Conservation (phyloP, 2,329 filamentous ascomycete species). For the Mycogone perniciosa region DNA sequence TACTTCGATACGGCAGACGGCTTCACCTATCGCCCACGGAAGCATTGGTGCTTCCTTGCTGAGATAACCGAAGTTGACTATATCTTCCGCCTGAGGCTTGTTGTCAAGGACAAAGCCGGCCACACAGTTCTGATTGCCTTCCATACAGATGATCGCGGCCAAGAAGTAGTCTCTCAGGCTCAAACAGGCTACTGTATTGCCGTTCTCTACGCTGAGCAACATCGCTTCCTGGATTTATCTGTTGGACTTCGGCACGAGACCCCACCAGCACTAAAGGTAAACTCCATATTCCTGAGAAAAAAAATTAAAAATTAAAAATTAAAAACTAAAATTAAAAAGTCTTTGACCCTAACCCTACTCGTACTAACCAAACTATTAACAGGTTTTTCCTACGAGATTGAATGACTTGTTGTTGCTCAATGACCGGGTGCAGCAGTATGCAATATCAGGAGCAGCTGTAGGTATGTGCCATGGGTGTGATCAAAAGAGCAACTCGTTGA, state of each 20-base stretch:
- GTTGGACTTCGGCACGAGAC: slow-evolving; percentile 8
- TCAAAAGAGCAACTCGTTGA: neutral
- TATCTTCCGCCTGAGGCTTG: neutral
- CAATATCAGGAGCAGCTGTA: neutral
- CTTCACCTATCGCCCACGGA: neutral
- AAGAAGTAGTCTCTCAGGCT: neutral
- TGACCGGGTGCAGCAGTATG: slow-evolving; percentile 10
- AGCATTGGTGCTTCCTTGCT: slow-evolving; percentile 15
- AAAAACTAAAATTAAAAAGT: too few species aligned
- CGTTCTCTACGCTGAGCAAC: slow-evolving; percentile 10
- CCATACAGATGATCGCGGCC: neutral
- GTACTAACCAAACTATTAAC: neutral
- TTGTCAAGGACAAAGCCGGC: slow-evolving; percentile 11
- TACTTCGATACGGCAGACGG: neutral
- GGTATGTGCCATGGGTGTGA: slow-evolving; percentile 16
- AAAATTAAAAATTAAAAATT: too few species aligned
- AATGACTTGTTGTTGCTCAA: slow-evolving; percentile 9
- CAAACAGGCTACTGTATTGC: slow-evolving; percentile 6
- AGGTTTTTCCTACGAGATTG: slow-evolving; percentile 12
- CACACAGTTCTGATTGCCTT: slow-evolving; percentile 2
- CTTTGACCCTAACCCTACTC: neutral
- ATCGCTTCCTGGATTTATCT: neutral
- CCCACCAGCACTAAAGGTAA: neutral
- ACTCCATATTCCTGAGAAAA: neutral
- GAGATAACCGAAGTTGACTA: slow-evolving; percentile 8